Evolutionary conservation across 2,329 filamentous ascomycete species (phyloP), one percentile per base, ranked within the genome.

Genomic region (Pyrenochaeta sp.): DNA sequence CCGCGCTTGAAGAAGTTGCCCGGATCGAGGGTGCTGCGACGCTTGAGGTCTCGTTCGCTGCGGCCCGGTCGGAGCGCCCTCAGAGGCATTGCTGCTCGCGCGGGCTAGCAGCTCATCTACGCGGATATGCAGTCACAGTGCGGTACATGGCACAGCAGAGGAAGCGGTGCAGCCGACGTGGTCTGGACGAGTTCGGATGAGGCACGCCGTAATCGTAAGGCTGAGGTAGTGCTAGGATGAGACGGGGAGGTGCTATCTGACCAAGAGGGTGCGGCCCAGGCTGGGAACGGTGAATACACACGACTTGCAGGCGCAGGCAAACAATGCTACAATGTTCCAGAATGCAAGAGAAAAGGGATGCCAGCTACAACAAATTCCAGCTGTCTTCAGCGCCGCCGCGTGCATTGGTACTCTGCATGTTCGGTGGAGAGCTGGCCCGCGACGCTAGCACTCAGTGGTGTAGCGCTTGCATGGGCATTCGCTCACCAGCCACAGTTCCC

Each of bases 21-120:
- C 34, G 78, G 75, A 59, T 81, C 78, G 65, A 81, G 72, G 52
- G 79, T 79, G 64, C 79, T 81, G 60, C 78, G 75, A 55, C 81
- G 79, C 59, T 77, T 75, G 67, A 79, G 75, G 64, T 80, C 76
- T 65, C 72, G 74, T 52, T 79, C 76, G 67, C 75, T 78, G 59
- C 71, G 74, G 61, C 71, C 71, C 37, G 75, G 68, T 58, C 76
- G 75, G 67, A 77, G 69, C 53, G 68, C 72, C 71, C 64, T 75
- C 66, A 78, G 66, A 74, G 76, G 75, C 77, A 79, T 79, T 68
- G 72, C 75, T 71, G 66, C 70, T 64, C 58, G 65, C 61, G 67
- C 62, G 59, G 50, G 62, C 66, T 64, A 68, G 65, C 69, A 71
- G 66, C 62, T 73, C 75, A 77, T 75, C 61, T 73, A 78, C 67